Conservation (phyloP, 306 rosid species). For the Medicago arabica region DNA sequence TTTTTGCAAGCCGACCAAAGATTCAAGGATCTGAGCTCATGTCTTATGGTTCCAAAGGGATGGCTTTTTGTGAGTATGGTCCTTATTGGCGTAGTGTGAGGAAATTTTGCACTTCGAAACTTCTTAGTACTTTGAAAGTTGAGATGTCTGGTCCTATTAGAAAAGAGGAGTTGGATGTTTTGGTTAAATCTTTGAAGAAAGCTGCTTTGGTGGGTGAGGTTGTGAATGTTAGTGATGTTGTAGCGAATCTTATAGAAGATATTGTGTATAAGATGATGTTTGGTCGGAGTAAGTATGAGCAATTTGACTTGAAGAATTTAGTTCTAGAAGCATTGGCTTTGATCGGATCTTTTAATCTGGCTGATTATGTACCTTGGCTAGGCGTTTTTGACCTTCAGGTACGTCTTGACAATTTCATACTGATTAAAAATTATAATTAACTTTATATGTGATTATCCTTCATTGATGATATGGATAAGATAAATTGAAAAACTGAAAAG, state of each 20-base stretch:
- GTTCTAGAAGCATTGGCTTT: background rate
- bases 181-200: conserved; percentile 2
- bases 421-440: too few species aligned
- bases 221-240: background rate
- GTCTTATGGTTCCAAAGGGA: background rate
- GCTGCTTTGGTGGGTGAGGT: background rate
- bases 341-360: conserved; percentile 16
- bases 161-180: background rate
- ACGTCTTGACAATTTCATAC: background rate
- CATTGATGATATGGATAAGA: too few species aligned
- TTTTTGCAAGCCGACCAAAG: background rate
- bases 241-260: background rate
- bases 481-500: too few species aligned
- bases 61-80: background rate
- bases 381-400: conserved; percentile 31
- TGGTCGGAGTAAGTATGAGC: conserved; percentile 18
- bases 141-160: conserved; percentile 25
- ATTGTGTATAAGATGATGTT: conserved; percentile 25
- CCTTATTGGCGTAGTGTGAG: conserved; percentile 21
- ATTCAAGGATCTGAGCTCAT: background rate
- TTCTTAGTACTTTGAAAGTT: conserved; percentile 29
- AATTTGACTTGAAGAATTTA: conserved; percentile 13
- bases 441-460: too few species aligned
- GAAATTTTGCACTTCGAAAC: conserved; percentile 38
- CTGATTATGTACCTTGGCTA: conserved; percentile 39